Evolutionary conservation across 352 stramenopile genomes (phyloP), one percentile per base, ranked within the genome.

Genomic region (Thalassiosira exigua): DNA sequence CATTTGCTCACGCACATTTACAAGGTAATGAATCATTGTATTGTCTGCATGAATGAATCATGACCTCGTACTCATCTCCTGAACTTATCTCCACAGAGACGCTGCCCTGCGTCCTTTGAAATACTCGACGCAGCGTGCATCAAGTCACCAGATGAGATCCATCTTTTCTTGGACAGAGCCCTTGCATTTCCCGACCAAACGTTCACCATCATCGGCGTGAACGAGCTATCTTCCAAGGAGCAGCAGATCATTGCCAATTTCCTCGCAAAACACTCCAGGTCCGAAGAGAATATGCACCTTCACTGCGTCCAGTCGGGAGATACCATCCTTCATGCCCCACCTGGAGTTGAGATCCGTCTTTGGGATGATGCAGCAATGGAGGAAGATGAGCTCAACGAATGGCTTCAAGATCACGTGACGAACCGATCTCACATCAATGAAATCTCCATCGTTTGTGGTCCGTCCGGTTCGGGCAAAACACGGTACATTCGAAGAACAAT

Each of bases 201-300:
- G 5, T 82, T 82, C 19, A 64, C 62, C 9, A 79, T 82, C 19
- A 12, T 67, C 17, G 24, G 21, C 41, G 66, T 82, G 21, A 52
- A 82, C 4, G 19, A 74, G n/a, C 62, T 82, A 30, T 7, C 9
- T 50, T 44, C 54, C 29, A 66, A 44, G 1, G 42, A 69, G 19
- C 74, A 82, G 53, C 67, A 79, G 30, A 67, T 79, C 36, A 78
- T 82, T 75, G 58, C 69, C 26, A 70, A 50, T 21, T 82, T 82
- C 39, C 46, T 82, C 30, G 42, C 74, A 2, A 64, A 66, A 17
- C 22, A 79, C 21, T 44, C 61, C 12, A 73, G 44, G 36, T 79
- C 67, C 0, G 39, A 24, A 67, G 51, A 78, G 57, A 32, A 62
- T 17, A 78, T 82, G 29, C 59, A 66, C 26, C 54, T 82, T 14